phyloP scores from a whole-genome alignment of 2,329 filamentous ascomycete species.

The Epichloe festucae region DNA sequence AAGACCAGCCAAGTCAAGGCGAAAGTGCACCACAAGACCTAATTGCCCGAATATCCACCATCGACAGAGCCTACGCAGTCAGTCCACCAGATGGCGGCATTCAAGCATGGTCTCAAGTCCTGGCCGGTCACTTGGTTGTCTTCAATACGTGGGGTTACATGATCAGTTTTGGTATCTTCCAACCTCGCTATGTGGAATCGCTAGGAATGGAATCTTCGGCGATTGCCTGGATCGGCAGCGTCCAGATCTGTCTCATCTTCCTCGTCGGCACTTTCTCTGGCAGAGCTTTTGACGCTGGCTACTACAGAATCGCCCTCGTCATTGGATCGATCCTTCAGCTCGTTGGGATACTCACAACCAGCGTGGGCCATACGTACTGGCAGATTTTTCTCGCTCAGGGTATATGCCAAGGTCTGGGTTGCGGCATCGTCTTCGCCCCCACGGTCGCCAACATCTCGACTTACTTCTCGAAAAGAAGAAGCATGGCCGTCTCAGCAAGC shows the following conservation, averaged over 20 bases:
- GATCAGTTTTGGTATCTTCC: conserved; percentile 27
- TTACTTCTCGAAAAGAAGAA: conserved; percentile 47
- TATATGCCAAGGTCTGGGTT: conserved; percentile 42
- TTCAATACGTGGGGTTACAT: conserved; percentile 26
- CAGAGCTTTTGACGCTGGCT: conserved; percentile 28
- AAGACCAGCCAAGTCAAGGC: not conserved
- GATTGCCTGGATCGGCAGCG: conserved; percentile 36
- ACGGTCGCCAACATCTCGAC: conserved; percentile 41
- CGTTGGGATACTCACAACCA: conserved; percentile 32
- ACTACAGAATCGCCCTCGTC: conserved; percentile 21
- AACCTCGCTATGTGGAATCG: conserved; percentile 23
- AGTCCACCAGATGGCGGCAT: conserved; percentile 23
- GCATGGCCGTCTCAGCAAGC: conserved; percentile 45
- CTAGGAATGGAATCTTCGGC: conserved; percentile 21
- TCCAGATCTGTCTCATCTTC: conserved; percentile 31
- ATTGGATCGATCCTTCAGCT: conserved; percentile 29
- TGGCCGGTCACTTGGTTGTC: conserved; percentile 24
- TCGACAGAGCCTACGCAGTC: conserved; percentile 2
- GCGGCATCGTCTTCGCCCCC: conserved; percentile 40
- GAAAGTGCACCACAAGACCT: not conserved
- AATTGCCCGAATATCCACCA: not conserved
- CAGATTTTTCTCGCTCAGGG: conserved; percentile 40
- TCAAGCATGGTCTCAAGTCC: conserved; percentile 25
- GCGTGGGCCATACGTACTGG: conserved; percentile 29
- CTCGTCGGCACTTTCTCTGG: conserved; percentile 28